phyloP scores from a whole-genome alignment of 768 basidiomycete genomes.

The Tricholoma bakamatsutake region DNA sequence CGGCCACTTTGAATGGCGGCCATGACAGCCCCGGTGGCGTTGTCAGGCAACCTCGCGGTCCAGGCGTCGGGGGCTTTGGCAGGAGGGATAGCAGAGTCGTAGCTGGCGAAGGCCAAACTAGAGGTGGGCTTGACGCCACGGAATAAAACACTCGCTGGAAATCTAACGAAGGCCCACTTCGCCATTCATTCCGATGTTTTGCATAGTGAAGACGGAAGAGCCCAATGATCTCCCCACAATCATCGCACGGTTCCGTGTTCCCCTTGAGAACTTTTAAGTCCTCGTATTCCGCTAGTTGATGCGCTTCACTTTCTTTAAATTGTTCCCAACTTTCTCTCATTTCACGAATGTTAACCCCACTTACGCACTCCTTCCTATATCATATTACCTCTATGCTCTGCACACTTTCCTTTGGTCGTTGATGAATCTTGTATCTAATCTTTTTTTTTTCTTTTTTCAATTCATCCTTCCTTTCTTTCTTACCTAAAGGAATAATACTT shows the following conservation, averaged over 20 bases:
- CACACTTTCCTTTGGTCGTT: constrained; percentile 10
- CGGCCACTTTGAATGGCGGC: constrained; percentile 38
- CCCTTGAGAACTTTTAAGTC: constrained; percentile 14
- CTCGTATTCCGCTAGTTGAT: constrained; percentile 18
- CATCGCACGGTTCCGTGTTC: constrained; percentile 10
- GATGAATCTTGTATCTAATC: constrained; percentile 18
- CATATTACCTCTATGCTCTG: constrained; percentile 31
- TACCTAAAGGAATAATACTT: neutral
- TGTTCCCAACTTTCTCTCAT: constrained; percentile 15
- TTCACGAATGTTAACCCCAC: constrained; percentile 24
- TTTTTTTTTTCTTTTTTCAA: constrained; percentile 6
- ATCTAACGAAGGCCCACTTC: constrained; percentile 44
- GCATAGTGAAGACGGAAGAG: constrained; percentile 39
- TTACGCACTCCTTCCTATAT: constrained; percentile 22
- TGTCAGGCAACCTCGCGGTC: constrained; percentile 82
- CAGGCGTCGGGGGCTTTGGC: constrained; percentile 70
- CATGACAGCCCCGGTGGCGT: constrained; percentile 48
- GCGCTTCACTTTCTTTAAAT: constrained; percentile 27
- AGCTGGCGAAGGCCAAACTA: constrained; percentile 40
- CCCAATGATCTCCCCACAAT: constrained; percentile 21
- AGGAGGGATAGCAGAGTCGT: constrained; percentile 56
- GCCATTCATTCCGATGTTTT: constrained; percentile 39
- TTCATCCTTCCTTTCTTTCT: neutral
- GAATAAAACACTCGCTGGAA: constrained; percentile 79
- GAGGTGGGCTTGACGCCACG: constrained; percentile 76